Base-by-base conservation (phyloP, 2,329 filamentous ascomycete species). In the Aspergillus japonicus region DNA sequence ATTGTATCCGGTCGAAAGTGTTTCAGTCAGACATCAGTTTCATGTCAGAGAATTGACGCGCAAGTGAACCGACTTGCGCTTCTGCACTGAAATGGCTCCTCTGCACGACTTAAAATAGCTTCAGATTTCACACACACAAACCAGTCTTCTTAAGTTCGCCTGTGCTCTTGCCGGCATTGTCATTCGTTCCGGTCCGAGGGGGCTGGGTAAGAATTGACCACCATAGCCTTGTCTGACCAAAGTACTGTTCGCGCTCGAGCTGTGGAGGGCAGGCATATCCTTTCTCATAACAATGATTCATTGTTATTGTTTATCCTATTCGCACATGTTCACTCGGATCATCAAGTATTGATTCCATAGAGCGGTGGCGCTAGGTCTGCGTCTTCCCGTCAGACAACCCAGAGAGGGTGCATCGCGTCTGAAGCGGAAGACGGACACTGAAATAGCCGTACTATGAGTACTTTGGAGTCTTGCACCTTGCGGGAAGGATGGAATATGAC, bases 401-500 rank as follows among this genome's bases (percentile, higher is more conserved):
- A 5, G 39, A n/a, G 39, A 42, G 6, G 16, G 12, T 42, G 14
- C 39, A 42, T 7, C 3, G 16, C 39, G 16, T n/a, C 39, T 42
- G 39, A n/a, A 42, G 39, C 16, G 14, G 39, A 42, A 12, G 16
- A 42, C 39, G 14, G 39, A 42, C 14, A 42, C 39, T 16, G 16
- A 35, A 11, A 11, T 35, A 16, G 33, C 33, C 33, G 33, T 26
- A 26, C 26, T 26, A 26, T 26, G 26, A 26, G 26, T 26, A 8
- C 6, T 26, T 26, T 26, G 33, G 33, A 35, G 33, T 35, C 33
- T 35, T 11, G 33, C 29, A 29, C 26, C 31, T 24, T 12, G 23
- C 24, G 26, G 49, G 44, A 47, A 29, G 31, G 29, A 44, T 51
- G 47, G 47, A 50, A 24, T 48, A 54, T 60, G 56, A 63, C 51